A percentile compares a stretch with the other conserved stretches of the same genome.
phyloP scores from a whole-genome alignment of 2,329 filamentous ascomycete genomes.

The Hymenoscyphus salicellus region DNA sequence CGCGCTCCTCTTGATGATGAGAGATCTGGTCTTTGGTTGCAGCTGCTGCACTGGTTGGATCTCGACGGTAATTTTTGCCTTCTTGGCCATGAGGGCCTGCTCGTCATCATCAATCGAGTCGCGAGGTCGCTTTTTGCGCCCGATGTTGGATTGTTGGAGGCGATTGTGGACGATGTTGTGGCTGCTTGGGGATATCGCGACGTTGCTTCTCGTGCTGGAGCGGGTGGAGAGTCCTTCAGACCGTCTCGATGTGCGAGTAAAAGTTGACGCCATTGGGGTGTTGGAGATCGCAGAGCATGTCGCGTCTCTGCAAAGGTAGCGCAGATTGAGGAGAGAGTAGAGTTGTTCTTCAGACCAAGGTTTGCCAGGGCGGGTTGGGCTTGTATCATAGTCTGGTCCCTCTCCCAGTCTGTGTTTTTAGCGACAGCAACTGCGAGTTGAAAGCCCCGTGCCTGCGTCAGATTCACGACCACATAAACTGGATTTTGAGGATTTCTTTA shows the following conservation, averaged over 20 bases:
- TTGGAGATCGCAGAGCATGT: slow-evolving; percentile 33
- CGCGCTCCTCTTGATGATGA: slow-evolving; percentile 27
- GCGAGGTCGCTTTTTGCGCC: slow-evolving; percentile 49
- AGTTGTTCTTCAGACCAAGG: slow-evolving; percentile 3
- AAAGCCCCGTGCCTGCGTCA: not conserved
- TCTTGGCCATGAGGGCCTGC: slow-evolving; percentile 48
- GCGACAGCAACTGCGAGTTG: slow-evolving; percentile 9
- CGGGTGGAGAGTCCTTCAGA: slow-evolving; percentile 43
- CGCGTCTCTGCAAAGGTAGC: slow-evolving; percentile 22
- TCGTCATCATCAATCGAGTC: slow-evolving; percentile 46
- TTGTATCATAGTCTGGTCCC: slow-evolving; percentile 3
- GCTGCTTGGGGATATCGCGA: slow-evolving; percentile 30
- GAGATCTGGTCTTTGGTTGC: slow-evolving; percentile 22
- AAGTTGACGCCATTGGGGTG: slow-evolving; percentile 48
- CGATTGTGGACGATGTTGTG: slow-evolving; percentile 32
- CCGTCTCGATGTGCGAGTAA: slow-evolving; percentile 50
- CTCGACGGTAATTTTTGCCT: slow-evolving; percentile 52
- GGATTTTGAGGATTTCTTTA: not conserved
- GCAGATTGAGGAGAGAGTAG: slow-evolving; percentile 14
- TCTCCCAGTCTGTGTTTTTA: slow-evolving; percentile 10
- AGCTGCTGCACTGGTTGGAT: slow-evolving; percentile 41
- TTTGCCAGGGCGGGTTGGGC: not conserved
- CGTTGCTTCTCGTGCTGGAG: slow-evolving; percentile 33
- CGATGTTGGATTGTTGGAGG: slow-evolving; percentile 35
- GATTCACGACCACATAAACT: not conserved